Percentiles rank a stretch among this genome's conserved stretches.
phyloP scores from a whole-genome alignment of 1,284 basidiomycete species.

The Peniophora sp. region DNA sequence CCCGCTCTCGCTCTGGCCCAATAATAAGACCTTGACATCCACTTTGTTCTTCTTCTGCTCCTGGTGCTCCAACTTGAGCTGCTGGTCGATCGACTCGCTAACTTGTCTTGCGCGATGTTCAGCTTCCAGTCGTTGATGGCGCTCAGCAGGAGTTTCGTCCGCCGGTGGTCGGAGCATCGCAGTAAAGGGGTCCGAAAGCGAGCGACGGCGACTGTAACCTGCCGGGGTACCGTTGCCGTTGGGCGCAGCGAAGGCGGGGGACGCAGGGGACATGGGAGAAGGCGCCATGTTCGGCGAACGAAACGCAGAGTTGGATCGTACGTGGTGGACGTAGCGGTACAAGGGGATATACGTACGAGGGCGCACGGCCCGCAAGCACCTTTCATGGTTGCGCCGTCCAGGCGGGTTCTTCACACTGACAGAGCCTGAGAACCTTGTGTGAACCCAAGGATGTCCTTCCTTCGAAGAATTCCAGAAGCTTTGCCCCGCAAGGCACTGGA shows the following conservation, averaged over 20 bases:
- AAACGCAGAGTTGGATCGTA: no score
- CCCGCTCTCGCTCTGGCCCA: slow-evolving; percentile 77
- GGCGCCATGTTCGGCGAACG: no score
- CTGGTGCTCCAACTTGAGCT: slow-evolving; percentile 55
- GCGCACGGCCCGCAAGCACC: no score
- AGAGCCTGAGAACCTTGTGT: no score
- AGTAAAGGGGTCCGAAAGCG: slow-evolving; percentile 59
- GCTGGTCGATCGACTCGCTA: slow-evolving; percentile 71
- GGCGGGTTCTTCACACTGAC: no score
- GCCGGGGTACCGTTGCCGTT: not conserved
- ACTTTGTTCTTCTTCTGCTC: slow-evolving; percentile 49
- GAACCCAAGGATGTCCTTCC: no score
- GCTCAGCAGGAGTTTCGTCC: slow-evolving; percentile 59
- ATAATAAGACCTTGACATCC: slow-evolving; percentile 66
- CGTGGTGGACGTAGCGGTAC: no score
- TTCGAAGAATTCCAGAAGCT: no score
- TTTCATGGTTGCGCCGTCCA: no score
- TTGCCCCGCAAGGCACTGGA: no score
- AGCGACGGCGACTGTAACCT: slow-evolving; percentile 13
- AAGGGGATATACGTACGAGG: no score
- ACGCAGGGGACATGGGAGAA: no score
- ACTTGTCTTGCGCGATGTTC: slow-evolving; percentile 65
- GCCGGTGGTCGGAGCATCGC: slow-evolving; percentile 57
- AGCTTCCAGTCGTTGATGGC: slow-evolving; percentile 48
- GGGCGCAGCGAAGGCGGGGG: not conserved